These are phyloP conservation scores for Cyathus striatus DNA, from an alignment of 768 basidiomycete genomes.

Conservation along the genomic window DNA sequence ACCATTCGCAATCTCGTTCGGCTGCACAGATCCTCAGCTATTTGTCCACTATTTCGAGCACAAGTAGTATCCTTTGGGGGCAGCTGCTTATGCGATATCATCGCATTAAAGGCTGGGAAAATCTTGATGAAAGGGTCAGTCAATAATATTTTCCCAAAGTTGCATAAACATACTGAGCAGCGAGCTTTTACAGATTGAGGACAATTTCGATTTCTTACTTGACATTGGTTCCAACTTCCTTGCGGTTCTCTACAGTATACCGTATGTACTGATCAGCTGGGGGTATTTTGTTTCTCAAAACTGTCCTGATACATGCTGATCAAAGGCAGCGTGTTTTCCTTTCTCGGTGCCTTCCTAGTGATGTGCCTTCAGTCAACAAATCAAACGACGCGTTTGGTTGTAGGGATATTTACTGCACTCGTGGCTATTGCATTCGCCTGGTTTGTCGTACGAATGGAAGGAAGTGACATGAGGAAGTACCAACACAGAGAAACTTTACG, in stretches of 20 bases:
- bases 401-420: not conserved
- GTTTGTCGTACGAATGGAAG: conserved; percentile 3
- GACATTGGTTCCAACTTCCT: conserved; percentile 1
- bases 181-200: not conserved
- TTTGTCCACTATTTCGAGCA: conserved; percentile 21
- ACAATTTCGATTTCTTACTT: not conserved
- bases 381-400: not conserved
- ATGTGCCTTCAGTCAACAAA: conserved; percentile 4
- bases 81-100: conserved; percentile 21
- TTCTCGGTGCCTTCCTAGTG: conserved; percentile 6
- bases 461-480: not conserved
- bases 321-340: conserved; percentile 2
- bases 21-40: conserved; percentile 26
- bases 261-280: conserved; percentile 6
- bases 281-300: conserved; percentile 2
- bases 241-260: conserved; percentile 6
- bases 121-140: conserved; percentile 4
- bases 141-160: not conserved
- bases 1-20: conserved; percentile 5
- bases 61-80: conserved; percentile 23
- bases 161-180: not conserved
- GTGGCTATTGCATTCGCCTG: conserved; percentile 2
- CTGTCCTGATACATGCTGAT: not conserved
- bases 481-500: not conserved
- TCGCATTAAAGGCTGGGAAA: conserved; percentile 6